Conservation (phyloP, 176 grass and related monocot genomes). For the Ensete ventricosum region DNA sequence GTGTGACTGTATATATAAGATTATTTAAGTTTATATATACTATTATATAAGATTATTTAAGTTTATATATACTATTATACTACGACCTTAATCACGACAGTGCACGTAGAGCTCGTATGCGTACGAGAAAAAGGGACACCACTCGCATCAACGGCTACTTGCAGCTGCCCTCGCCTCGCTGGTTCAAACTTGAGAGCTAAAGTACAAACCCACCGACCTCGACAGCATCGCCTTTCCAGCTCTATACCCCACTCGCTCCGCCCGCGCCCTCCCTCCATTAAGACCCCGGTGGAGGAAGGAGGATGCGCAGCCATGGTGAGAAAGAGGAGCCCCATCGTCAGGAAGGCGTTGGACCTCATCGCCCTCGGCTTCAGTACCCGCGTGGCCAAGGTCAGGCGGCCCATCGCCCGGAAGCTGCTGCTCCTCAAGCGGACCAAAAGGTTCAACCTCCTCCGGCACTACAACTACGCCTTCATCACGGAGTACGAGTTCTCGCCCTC, state of each 20-base stretch:
- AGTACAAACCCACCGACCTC: constrained; percentile 41
- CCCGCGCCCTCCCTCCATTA: constrained; percentile 28
- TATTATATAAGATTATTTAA: no score
- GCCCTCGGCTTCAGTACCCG: constrained; percentile 32
- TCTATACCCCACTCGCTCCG: constrained; percentile 20
- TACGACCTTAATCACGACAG: no score
- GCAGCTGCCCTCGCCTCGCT: neutral
- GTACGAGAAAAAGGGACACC: neutral
- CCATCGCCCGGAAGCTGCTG: constrained; percentile 33
- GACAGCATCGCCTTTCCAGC: constrained; percentile 31
- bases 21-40: no score
- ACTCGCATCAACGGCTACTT: constrained; percentile 1
- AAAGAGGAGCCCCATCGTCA: constrained; percentile 28
- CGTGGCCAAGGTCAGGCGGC: constrained; percentile 37
- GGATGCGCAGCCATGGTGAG: constrained; percentile 27
- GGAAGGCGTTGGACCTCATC: constrained; percentile 47
- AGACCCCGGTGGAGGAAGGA: constrained; percentile 24
- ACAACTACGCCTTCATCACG: constrained; percentile 65
- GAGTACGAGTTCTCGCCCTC: constrained; percentile 92
- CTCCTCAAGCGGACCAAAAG: constrained; percentile 44
- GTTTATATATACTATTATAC: no score
- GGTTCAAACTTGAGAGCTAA: neutral
- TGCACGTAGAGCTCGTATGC: no score
- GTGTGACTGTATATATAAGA: no score
- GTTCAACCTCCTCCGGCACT: constrained; percentile 50